These are phyloP conservation scores for Porphyra umbilicalis DNA, from an alignment of 31 red algal species.

Conservation along the genomic window DNA sequence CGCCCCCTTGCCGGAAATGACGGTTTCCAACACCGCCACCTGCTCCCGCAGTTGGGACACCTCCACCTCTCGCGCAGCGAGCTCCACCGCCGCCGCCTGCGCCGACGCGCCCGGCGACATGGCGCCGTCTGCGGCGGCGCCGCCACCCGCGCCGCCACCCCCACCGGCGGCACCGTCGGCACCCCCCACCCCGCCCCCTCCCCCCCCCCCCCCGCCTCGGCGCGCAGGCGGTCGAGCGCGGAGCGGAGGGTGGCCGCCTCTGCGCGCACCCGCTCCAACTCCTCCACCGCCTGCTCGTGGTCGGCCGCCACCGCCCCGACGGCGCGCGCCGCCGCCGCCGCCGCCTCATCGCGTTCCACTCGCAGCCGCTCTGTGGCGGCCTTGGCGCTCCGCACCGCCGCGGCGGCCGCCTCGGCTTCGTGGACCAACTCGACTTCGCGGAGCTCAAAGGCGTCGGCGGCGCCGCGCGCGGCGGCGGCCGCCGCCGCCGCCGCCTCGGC, in stretches of 20 bases:
- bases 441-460: constrained; percentile 61
- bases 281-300: constrained; percentile 52
- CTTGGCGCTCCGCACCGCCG: constrained; percentile 35
- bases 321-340: constrained; percentile 23
- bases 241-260: constrained; percentile 41
- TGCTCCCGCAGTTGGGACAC: constrained; percentile 59
- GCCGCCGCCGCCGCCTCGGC: constrained; percentile 18
- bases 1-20: constrained; percentile 36
- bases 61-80: constrained; percentile 65
- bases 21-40: constrained; percentile 35
- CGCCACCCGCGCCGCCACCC: constrained; percentile 7
- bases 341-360: constrained; percentile 16
- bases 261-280: constrained; percentile 41
- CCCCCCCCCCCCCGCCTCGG: not conserved
- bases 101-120: not conserved
- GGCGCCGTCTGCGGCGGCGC: not conserved
- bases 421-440: constrained; percentile 68
- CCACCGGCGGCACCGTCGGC: not conserved
- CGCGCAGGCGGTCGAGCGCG: constrained; percentile 20
- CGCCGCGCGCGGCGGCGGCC: constrained; percentile 35
- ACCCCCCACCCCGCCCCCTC: not conserved
- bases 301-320: constrained; percentile 30
- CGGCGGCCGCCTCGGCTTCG: constrained; percentile 29
- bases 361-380: constrained; percentile 2
- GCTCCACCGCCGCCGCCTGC: constrained; percentile 37